Base-by-base conservation (phyloP, 176 grass and related monocot genomes). In the Eleusine coracana region DNA sequence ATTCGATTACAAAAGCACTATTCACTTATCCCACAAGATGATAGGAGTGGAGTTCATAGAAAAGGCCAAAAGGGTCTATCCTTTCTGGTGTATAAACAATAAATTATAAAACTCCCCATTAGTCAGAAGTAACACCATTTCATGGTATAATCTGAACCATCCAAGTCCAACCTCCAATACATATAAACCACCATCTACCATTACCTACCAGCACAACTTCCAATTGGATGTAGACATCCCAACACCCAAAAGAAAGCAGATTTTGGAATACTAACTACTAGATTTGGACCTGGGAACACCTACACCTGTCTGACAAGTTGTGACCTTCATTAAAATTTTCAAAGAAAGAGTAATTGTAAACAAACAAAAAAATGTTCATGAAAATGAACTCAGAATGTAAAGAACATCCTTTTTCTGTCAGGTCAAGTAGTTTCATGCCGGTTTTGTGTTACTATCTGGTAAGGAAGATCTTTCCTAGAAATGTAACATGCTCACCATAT, bases 201-300 rank as follows among this genome's bases (percentile, higher is more conserved):
- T 79, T 44, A 86, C 87, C 77, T 34, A 80, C 54, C 50, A 84
- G 31, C 16, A 75, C 21, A 75, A 70, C 70, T 80, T 80, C 76
- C 34, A 80, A 70, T 51, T 70, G 50, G 80, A 89, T 63, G 63
- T 58, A 85, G 82, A 80, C 82, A 84, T 84, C 50, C 21, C 49
- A 88, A 79, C 87, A 84, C 38, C 51, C 70, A 88, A 84, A 54
- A 80, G 51, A 84, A 84, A 84, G 81, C 29, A 88, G 61, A 75
- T 23, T 62, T 79, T 50, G 40, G 62, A 89, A 52, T 69, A 54
- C 76, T 70, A 89, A 68, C 82, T 44, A 85, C 82, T 76, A 80
- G 40, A 84, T 67, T 20, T 80, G 55, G 87, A 80, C 62, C 29
- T 63, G 42, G 52, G 82, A 85, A 89, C 63, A 59, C 56, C 52